Conservation (phyloP, 2,329 filamentous ascomycete species). For the Fusarium veterinarium region DNA sequence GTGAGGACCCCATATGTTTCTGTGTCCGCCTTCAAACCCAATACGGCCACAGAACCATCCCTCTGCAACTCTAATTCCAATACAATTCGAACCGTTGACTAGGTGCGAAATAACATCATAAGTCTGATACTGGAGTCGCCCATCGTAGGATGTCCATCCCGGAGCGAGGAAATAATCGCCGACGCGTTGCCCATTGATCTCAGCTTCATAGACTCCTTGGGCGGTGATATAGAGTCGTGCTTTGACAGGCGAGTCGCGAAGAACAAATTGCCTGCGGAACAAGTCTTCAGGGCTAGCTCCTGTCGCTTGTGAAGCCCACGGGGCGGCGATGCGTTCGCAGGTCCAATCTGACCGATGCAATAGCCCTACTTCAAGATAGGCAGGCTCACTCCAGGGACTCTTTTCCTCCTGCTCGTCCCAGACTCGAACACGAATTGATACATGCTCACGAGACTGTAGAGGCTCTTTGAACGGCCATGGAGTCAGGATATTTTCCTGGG, state of each 20-base stretch:
- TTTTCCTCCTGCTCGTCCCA: not conserved
- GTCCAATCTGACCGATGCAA: slow-evolving; percentile 47
- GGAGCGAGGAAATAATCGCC: slow-evolving; percentile 57
- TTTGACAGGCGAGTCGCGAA: not conserved
- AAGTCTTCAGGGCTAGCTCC: slow-evolving; percentile 38
- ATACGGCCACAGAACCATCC: slow-evolving; percentile 44
- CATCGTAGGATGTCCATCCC: slow-evolving; percentile 62
- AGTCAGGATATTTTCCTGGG: slow-evolving; percentile 2
- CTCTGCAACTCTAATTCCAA: slow-evolving; percentile 57
- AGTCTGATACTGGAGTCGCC: slow-evolving; percentile 61
- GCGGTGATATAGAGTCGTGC: slow-evolving; percentile 59
- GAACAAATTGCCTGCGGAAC: slow-evolving; percentile 16
- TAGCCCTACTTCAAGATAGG: slow-evolving; percentile 48
- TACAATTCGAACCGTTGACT: slow-evolving; percentile 15
- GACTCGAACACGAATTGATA: slow-evolving; percentile 21
- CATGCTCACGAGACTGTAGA: slow-evolving; percentile 15
- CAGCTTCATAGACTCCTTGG: slow-evolving; percentile 57
- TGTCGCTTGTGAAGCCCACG: slow-evolving; percentile 32
- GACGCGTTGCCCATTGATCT: slow-evolving; percentile 57
- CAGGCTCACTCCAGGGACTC: slow-evolving; percentile 27
- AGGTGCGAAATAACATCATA: slow-evolving; percentile 60
- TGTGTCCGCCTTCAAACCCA: slow-evolving; percentile 18
- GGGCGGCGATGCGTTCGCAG: slow-evolving; percentile 43
- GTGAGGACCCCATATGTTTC: slow-evolving; percentile 23
- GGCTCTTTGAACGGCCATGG: slow-evolving; percentile 15